Evolutionary conservation across 768 basidiomycete species (phyloP).

Genomic region (Pulveroboletus frians): DNA sequence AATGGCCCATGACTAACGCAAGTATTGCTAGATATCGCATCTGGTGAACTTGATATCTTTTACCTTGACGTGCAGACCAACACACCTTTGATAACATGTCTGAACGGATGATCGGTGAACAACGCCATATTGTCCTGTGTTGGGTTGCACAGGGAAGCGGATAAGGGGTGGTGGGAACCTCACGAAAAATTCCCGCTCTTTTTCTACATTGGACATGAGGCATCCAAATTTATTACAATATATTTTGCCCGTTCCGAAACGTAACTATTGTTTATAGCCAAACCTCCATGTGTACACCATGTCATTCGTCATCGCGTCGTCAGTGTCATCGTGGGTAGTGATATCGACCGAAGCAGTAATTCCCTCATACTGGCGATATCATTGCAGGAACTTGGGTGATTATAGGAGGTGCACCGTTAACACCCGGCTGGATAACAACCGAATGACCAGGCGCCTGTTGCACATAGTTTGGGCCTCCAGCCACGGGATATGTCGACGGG

Average conservation of each 20-base stretch:
- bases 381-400: conserved; percentile 53
- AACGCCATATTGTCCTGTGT: conserved; percentile 24
- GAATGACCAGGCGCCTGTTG: conserved; percentile 56
- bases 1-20: conserved; percentile 46
- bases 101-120: conserved; percentile 31
- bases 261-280: conserved; percentile 15
- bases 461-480: conserved; percentile 34
- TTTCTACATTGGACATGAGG: conserved; percentile 28
- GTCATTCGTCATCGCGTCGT: conserved; percentile 8
- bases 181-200: conserved; percentile 12
- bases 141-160: conserved; percentile 12
- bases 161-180: conserved; percentile 27
- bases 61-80: background rate
- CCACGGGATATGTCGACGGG: conserved; percentile 15
- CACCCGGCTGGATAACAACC: conserved; percentile 62
- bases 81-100: conserved; percentile 30
- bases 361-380: conserved; percentile 17
- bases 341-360: background rate
- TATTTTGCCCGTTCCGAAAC: conserved; percentile 8
- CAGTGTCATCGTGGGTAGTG: background rate
- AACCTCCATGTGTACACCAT: conserved; percentile 5
- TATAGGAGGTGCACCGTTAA: conserved; percentile 54
- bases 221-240: conserved; percentile 10
- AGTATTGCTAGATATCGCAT: conserved; percentile 36
- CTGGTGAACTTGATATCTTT: conserved; percentile 8